Evolutionary conservation across 2,329 filamentous ascomycete genomes (phyloP), one percentile per base, ranked within the genome.

Genomic region (Ceratocystis papillata): DNA sequence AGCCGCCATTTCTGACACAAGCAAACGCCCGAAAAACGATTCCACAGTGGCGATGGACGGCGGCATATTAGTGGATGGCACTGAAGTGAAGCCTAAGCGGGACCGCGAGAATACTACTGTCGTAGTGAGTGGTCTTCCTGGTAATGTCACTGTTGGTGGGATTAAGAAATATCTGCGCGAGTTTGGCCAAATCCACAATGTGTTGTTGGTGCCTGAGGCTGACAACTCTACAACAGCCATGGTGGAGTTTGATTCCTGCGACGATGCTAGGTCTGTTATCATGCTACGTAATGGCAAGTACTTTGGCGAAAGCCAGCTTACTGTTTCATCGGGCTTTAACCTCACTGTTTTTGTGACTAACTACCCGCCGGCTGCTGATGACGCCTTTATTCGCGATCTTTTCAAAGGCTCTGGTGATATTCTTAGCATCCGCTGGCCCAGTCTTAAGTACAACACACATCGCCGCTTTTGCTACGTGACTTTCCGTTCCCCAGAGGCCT

Each of bases 391-490:
- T 25, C 83, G 83, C 50, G 75, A 83, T 45, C 76, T 93, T 2
- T 93, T 93, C 75, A 80, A 81, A 68, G 79, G 83, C 67, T 93
- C 87, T 72, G 94, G 94, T 55, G 85, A 93, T 55, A 86, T 99
- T 65, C 80, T 96, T 65, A 89, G 87, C 71, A 82, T 97, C 64
- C 87, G 94, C 25, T 94, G 94, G 77, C 94, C 94, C 1, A 96
- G 90, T 66, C 82, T 99, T 63, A 95, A 95, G 74, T 91, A 83
- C 75, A 93, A 96, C 72, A 87, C 87, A 1, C 87, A 89, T 71
- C 89, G 94, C 41, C 87, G 94, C 28, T 99, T 99, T 77, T 96
- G 92, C 78, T 99, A 99, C 74, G 81, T 96, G 5, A 90, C 95
- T n/a, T 96, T 96, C 73, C 81, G 85, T 61, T 84, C 85, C 41